Conservation (phyloP, 805 yeast genomes). For the Komagataella pseudopastoris region DNA sequence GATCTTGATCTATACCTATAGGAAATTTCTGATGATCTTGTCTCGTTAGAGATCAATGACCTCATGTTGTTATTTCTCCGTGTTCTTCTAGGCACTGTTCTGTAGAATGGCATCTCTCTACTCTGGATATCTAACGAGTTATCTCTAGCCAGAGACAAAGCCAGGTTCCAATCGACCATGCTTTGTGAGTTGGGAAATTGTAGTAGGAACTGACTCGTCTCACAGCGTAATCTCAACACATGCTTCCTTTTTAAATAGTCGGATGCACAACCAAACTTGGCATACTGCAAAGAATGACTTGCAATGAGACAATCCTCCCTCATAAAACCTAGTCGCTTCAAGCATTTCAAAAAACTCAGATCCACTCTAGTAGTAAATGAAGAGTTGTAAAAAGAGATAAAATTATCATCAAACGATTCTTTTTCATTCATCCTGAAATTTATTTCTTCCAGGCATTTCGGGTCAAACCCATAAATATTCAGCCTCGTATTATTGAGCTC, state of each 20-base stretch:
- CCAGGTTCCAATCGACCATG: conserved; percentile 69
- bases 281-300: conserved; percentile 73
- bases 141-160: conserved; percentile 62
- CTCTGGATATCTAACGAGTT: conserved; percentile 63
- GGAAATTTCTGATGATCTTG: not conserved
- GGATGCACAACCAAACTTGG: conserved; percentile 70
- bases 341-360: conserved; percentile 10
- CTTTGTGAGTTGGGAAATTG: conserved; percentile 49
- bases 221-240: conserved; percentile 66
- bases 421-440: not conserved
- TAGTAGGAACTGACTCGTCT: conserved; percentile 68
- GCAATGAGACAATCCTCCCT: conserved; percentile 27
- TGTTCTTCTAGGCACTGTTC: conserved; percentile 72
- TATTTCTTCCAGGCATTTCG: not conserved
- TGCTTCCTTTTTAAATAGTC: conserved; percentile 66
- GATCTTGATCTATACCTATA: not conserved
- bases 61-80: conserved; percentile 13
- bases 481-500: conserved; percentile 82
- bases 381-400: conserved; percentile 11
- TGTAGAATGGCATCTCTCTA: conserved; percentile 60
- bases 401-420: conserved; percentile 2
- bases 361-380: conserved; percentile 15
- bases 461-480: conserved; percentile 38
- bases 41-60: not conserved
- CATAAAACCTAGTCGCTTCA: conserved; percentile 13